Evolutionary conservation across 768 basidiomycete genomes (phyloP), one percentile per base, ranked within the genome.

Genomic region (Tulasnella sp.): DNA sequence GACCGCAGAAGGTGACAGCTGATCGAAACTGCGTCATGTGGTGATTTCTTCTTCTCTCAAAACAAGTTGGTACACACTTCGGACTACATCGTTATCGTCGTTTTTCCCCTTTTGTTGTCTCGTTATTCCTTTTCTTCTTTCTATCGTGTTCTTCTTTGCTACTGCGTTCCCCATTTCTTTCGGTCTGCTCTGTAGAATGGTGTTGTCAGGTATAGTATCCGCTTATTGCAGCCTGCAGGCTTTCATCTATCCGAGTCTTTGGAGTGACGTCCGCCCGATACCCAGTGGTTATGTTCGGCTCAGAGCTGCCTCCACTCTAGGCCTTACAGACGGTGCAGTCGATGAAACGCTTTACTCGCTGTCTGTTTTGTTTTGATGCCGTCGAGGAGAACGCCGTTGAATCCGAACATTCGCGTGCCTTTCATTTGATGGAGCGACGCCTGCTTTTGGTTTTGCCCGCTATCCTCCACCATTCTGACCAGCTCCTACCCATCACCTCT

Each of bases 391-490:
- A 32, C 61, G 61, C 61, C 61, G 61, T 67, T 67, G 61, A 11
- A 67, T 67, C 61, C 61, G 32, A 67, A 67, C 32, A 67, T 67
- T 67, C 32, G 61, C 48, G 61, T 67, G 61, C 61, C 61, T 67
- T 40, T 67, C 61, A 67, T 67, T 67, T 67, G 61, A 67, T 32
- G 61, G 61, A 9, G 40, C 40, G 40, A 5, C 26, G 20, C 13
- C 61, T 15, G 6, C n/a, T n/a, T 26, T 72, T 70, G 39, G 70
- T 11, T 39, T 48, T 42, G 74, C 74, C 74, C 74, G 42, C 48
- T 48, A 51, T 55, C 46, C 42, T 29, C 73, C 35, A 42, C 40
- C 73, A 23, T 40, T 55, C 29, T 74, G 73, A 74, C n/a, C 42
- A 44, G 37, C 44, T 72, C n/a, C 74, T 75, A 37, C 39, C 44